phyloP scores from a whole-genome alignment of 2,329 filamentous ascomycete genomes.

The Penicillium polonicum region DNA sequence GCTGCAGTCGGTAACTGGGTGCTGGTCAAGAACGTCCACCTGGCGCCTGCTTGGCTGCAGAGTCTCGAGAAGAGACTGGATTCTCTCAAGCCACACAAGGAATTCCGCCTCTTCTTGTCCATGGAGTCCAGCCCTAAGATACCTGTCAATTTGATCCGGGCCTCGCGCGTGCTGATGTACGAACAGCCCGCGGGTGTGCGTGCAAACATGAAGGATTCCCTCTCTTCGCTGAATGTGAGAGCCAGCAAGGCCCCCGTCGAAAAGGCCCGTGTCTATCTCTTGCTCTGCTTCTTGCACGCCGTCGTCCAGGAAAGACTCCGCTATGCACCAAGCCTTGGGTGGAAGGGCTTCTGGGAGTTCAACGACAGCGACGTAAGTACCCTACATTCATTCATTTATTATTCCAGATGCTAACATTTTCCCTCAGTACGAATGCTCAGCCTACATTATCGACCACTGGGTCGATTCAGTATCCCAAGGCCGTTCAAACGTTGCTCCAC shows the following conservation, averaged over 20 bases:
- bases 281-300: conserved; percentile 92
- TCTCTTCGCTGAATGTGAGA: conserved; percentile 75
- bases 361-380: conserved; percentile 94
- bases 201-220: conserved; percentile 98
- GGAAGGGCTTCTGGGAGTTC: conserved; percentile 99
- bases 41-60: conserved; percentile 93
- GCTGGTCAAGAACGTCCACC: conserved; percentile 96
- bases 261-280: conserved; percentile 81
- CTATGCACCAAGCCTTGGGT: conserved; percentile 89
- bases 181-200: conserved; percentile 95
- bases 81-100: conserved; percentile 85
- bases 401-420: conserved; percentile 19
- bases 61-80: conserved; percentile 96
- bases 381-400: not conserved
- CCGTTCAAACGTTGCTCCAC: conserved; percentile 87
- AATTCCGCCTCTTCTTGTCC: conserved; percentile 93
- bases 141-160: conserved; percentile 89
- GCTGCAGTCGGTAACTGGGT: conserved; percentile 94
- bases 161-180: conserved; percentile 93
- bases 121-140: conserved; percentile 98
- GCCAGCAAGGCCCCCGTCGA: conserved; percentile 83
- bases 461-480: conserved; percentile 77
- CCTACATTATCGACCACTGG: conserved; percentile 95
- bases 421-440: conserved; percentile 86
- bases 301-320: conserved; percentile 92